A percentile compares a stretch with the other conserved stretches of the same genome.
phyloP scores from a whole-genome alignment of 176 grass and related monocot genomes.

The Tillandsia leiboldiana region DNA sequence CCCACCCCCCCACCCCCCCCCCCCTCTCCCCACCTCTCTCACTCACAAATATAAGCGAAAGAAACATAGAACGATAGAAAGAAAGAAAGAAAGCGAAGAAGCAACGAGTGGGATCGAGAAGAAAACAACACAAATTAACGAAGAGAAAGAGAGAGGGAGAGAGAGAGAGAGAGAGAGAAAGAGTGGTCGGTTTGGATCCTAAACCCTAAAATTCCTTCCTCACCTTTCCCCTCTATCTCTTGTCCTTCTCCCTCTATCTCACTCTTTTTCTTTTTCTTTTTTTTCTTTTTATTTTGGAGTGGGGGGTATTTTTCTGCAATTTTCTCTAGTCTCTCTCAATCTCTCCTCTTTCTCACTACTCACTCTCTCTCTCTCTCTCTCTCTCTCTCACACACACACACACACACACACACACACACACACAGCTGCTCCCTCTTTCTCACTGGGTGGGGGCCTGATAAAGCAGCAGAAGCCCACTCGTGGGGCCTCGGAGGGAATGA shows the following conservation, averaged over 20 bases:
- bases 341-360: too few relatives aligned
- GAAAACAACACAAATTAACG: background rate
- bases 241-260: constrained; percentile 4
- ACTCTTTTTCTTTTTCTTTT: background rate
- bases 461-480: constrained; percentile 38
- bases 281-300: background rate
- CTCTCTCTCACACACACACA: too few relatives aligned
- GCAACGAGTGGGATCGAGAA: background rate
- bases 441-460: constrained; percentile 10
- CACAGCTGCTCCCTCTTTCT: too few relatives aligned
- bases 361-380: too few relatives aligned
- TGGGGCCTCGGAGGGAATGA: constrained; percentile 58
- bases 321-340: constrained; percentile 2
- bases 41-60: background rate
- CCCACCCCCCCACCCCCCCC: too few relatives aligned
- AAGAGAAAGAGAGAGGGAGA: background rate
- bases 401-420: too few relatives aligned
- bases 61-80: background rate
- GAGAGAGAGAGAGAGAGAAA: background rate
- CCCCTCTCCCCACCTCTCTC: too few relatives aligned
- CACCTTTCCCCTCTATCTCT: background rate
- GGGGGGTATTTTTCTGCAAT: background rate
- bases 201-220: constrained; percentile 1
- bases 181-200: constrained; percentile 6
- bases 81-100: background rate